These are phyloP conservation scores for Colletotrichum aenigma DNA, from an alignment of 2,329 filamentous ascomycete genomes.

Conservation along the genomic window DNA sequence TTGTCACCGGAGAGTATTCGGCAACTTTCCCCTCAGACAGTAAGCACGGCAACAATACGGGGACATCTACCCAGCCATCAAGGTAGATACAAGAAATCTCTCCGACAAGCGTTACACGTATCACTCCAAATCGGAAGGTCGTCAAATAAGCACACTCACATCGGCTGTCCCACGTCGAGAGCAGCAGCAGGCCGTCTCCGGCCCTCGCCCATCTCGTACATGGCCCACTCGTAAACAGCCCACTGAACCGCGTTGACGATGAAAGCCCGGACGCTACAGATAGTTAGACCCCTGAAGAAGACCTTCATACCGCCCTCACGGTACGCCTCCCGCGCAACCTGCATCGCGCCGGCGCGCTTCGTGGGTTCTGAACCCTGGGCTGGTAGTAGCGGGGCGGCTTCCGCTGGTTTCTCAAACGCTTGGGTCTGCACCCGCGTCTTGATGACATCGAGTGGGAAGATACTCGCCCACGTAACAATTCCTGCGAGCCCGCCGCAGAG, in stretches of 20 bases:
- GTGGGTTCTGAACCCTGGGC: slow-evolving; percentile 22
- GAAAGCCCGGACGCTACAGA: slow-evolving; percentile 88
- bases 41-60: background rate
- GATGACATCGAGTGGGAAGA: slow-evolving; percentile 90
- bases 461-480: slow-evolving; percentile 84
- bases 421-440: slow-evolving; percentile 93
- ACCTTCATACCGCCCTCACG: slow-evolving; percentile 61
- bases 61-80: background rate
- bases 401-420: slow-evolving; percentile 30
- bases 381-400: slow-evolving; percentile 35
- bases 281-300: slow-evolving; percentile 76
- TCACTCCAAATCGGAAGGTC: background rate
- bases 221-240: slow-evolving; percentile 90
- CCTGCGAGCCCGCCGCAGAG: slow-evolving; percentile 88
- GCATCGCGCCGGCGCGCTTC: slow-evolving; percentile 56
- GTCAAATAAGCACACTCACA: slow-evolving; percentile 14
- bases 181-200: slow-evolving; percentile 21
- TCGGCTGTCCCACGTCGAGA: background rate
- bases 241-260: slow-evolving; percentile 93
- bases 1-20: slow-evolving; percentile 7
- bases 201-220: slow-evolving; percentile 59
- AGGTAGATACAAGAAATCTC: background rate
- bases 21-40: background rate
- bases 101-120: background rate
- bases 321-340: slow-evolving; percentile 71